Conservation (phyloP, 495 filamentous ascomycete genomes). For the Talaromyces nanjingensis region DNA sequence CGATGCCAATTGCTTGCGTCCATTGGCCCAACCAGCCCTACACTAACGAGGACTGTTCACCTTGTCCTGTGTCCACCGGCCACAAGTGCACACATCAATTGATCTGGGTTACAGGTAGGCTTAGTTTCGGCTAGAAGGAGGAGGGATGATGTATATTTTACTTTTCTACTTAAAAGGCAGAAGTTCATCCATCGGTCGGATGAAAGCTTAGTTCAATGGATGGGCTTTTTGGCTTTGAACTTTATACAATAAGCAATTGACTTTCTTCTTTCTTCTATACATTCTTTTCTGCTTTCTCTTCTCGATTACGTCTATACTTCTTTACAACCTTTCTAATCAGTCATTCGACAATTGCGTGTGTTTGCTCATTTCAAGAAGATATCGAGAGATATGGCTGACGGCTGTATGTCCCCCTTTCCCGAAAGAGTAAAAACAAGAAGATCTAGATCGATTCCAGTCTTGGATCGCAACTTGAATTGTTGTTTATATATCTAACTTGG, state of each 20-base stretch:
- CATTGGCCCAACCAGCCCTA: not conserved
- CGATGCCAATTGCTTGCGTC: not conserved
- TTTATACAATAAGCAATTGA: conserved; percentile 14
- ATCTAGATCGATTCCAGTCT: not conserved
- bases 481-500: not conserved
- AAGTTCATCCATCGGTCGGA: not conserved
- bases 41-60: not conserved
- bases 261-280: not conserved
- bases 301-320: conserved; percentile 7
- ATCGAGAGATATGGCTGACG: conserved; percentile 47
- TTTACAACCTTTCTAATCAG: conserved; percentile 9
- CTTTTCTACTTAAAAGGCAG: not conserved
- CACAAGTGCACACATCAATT: not conserved
- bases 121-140: not conserved
- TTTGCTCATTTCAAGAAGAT: conserved; percentile 1
- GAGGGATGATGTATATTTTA: not conserved
- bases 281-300: conserved; percentile 7
- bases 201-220: not conserved
- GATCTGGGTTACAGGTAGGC: not conserved
- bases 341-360: not conserved
- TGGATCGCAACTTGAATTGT: not conserved
- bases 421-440: not conserved
- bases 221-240: conserved; percentile 10
- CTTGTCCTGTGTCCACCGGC: not conserved
- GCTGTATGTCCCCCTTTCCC: conserved; percentile 38